phyloP scores from a whole-genome alignment of 768 basidiomycete species.

The Imleria badia region DNA sequence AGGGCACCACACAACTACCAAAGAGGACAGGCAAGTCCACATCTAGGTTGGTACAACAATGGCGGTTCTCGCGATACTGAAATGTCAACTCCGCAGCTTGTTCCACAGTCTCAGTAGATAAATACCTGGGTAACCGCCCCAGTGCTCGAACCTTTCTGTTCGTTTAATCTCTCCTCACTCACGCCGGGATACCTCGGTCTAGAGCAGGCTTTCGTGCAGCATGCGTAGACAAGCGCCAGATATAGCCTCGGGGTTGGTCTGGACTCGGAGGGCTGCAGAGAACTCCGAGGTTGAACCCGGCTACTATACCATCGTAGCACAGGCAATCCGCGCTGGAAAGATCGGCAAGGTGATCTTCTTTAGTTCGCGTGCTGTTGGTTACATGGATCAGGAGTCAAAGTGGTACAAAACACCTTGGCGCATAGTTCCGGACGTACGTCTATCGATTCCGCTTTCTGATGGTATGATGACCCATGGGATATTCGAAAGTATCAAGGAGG shows the following conservation, averaged over 20 bases:
- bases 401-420: slow-evolving; percentile 87
- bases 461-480: background rate
- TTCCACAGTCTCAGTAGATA: too few species aligned
- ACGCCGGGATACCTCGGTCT: too few species aligned
- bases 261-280: slow-evolving; percentile 84
- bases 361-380: slow-evolving; percentile 50
- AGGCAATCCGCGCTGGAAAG: slow-evolving; percentile 53
- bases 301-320: slow-evolving; percentile 38
- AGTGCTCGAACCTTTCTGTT: too few species aligned
- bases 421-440: slow-evolving; percentile 71
- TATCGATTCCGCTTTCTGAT: slow-evolving; percentile 1
- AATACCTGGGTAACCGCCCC: too few species aligned
- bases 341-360: slow-evolving; percentile 75
- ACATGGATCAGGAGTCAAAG: slow-evolving; percentile 60
- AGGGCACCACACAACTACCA: too few species aligned
- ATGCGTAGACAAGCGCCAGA: too few species aligned
- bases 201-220: too few species aligned
- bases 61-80: too few species aligned
- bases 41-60: too few species aligned
- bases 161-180: too few species aligned
- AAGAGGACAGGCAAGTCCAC: too few species aligned
- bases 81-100: too few species aligned
- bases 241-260: slow-evolving; percentile 72
- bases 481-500: slow-evolving; percentile 68
- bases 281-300: slow-evolving; percentile 72